Conservation (phyloP, 106 monocot species). For the Dactylorhiza incarnata region DNA sequence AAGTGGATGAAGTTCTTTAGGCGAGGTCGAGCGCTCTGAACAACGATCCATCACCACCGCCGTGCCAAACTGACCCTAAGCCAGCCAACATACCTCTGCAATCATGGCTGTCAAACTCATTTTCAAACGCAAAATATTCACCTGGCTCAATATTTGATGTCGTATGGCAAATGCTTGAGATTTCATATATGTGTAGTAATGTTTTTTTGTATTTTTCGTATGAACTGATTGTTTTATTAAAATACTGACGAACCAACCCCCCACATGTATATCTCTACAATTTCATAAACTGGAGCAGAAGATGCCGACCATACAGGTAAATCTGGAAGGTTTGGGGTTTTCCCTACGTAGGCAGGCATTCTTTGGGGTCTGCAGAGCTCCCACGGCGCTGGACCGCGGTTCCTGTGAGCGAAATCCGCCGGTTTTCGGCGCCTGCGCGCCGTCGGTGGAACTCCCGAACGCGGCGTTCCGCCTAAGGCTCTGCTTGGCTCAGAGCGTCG, state of each 20-base stretch:
- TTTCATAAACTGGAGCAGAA: conserved; percentile 28
- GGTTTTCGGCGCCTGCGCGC: no score
- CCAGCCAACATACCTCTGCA: no score
- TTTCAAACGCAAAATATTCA: no score
- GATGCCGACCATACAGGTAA: conserved; percentile 63
- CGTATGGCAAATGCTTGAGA: background rate
- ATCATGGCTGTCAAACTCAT: no score
- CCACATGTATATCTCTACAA: background rate
- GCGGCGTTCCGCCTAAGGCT: no score
- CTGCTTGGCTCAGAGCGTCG: no score
- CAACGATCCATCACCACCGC: no score
- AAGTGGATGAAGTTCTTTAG: no score
- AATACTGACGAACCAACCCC: background rate
- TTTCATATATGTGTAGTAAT: background rate
- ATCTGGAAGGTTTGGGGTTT: background rate
- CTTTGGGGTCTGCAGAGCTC: background rate
- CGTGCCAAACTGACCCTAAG: no score
- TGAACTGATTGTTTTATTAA: background rate
- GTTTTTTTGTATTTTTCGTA: background rate
- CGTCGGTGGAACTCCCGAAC: no score
- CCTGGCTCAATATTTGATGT: background rate
- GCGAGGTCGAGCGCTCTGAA: no score
- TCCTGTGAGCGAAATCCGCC: no score
- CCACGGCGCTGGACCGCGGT: background rate
- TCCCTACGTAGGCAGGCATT: background rate